Evolutionary conservation across 108 stramenopile genomes (phyloP), one percentile per base, ranked within the genome.

Genomic region (Craspedostauros australis): DNA sequence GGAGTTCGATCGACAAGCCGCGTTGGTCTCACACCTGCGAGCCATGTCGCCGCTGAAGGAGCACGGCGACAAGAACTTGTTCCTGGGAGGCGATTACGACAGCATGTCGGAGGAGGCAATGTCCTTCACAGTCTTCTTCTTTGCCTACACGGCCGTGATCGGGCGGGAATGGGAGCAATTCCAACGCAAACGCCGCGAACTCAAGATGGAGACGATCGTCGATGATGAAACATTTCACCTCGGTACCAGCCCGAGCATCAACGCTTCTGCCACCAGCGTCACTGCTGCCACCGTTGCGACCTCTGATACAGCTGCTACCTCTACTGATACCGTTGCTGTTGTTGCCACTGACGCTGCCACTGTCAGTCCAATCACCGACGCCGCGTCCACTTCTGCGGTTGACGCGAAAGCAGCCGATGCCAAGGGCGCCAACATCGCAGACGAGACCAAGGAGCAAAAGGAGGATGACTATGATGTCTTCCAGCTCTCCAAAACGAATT

Each of bases 1-100:
- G 22, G 92, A 93, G 62, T 92, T 92, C 34, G 86, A 87, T 54
- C 70, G 90, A 23, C 76, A 86, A 48, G 68, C 80, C 16, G 72
- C 77, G n/a, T 50, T 86, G 57, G 53, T 79, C 7, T 57, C 68
- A 29, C 68, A 64, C 40, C 60, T 91, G 26, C 73, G 81, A 32
- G 49, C 46, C 14, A 62, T 64, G 24, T 47, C 60, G 41, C 32
- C 49, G 15, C 37, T 43, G 27, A 46, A 32, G 4, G 32, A 43
- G 14, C 63, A 70, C 48, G 27, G 54, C 39, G 24, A 46, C 41
- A 20, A 57, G 40, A 36, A 56, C 2, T 23, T 54, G 18, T 44
- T 66, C 19, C 64, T 67, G 49, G 50, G 55, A 16, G 80, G 72
- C 43, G 66, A 76, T 58, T 66, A 54, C 43, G 73, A 87, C 54